A percentile compares a stretch with the other conserved stretches of the same genome.
These are phyloP conservation scores for Ceriops zippeliana DNA, from an alignment of 345 rosid species.

Conservation along the genomic window DNA sequence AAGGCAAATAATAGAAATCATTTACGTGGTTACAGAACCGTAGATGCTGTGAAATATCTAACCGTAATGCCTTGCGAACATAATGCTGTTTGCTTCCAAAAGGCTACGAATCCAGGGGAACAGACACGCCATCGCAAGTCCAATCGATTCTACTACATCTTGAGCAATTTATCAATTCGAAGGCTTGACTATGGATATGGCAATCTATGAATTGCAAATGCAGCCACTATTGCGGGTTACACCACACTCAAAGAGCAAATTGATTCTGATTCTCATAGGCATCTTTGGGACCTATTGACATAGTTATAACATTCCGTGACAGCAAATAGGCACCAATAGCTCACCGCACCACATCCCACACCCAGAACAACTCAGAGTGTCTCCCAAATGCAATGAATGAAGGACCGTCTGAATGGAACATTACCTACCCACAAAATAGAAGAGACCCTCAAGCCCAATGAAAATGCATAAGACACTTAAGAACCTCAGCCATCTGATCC, in stretches of 20 bases:
- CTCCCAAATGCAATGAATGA: slow-evolving; percentile 67
- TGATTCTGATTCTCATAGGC: slow-evolving; percentile 98
- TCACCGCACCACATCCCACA: slow-evolving; percentile 95
- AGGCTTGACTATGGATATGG: slow-evolving; percentile 89
- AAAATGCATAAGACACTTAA: slow-evolving; percentile 1
- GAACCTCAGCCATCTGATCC: slow-evolving; percentile 76
- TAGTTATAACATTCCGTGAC: slow-evolving; percentile 63
- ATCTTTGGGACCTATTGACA: slow-evolving; percentile 96
- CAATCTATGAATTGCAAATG: slow-evolving; percentile 73
- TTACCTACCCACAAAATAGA: slow-evolving; percentile 11
- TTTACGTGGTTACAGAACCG: not conserved
- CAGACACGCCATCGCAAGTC: slow-evolving; percentile 91
- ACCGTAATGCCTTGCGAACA: not conserved
- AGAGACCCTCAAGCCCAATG: not conserved
- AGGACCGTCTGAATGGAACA: slow-evolving; percentile 62
- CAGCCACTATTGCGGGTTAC: slow-evolving; percentile 96
- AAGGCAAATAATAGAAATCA: not conserved
- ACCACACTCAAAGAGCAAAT: slow-evolving; percentile 97
- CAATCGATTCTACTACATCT: slow-evolving; percentile 97
- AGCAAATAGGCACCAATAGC: slow-evolving; percentile 94
- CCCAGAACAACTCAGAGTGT: slow-evolving; percentile 67
- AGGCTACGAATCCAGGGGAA: slow-evolving; percentile 7
- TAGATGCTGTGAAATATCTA: not conserved
- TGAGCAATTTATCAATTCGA: slow-evolving; percentile 91
- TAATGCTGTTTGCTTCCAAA: slow-evolving; percentile 5